These are phyloP conservation scores for Ustilago esculenta DNA, from an alignment of 1,284 basidiomycete species.

Conservation along the genomic window DNA sequence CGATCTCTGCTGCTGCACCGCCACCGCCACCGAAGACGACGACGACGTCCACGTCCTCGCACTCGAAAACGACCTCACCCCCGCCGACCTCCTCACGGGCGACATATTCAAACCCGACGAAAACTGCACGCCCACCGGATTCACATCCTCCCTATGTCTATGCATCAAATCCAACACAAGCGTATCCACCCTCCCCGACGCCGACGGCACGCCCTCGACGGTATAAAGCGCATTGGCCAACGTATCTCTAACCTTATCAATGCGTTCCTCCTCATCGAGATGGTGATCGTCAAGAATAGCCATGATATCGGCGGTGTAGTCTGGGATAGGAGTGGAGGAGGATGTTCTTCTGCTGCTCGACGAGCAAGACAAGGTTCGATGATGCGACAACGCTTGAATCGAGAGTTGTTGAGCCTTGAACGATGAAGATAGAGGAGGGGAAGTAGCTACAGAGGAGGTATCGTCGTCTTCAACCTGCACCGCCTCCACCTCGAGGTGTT, in stretches of 20 bases:
- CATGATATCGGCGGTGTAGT: conserved; percentile 41
- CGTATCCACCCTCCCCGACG: conserved; percentile 51
- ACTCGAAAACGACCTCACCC: conserved; percentile 49
- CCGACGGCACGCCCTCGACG: conserved; percentile 44
- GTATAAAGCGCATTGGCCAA: conserved; percentile 41
- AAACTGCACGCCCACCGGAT: conserved; percentile 52
- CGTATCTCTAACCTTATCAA: conserved; percentile 53
- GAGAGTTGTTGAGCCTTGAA: conserved; percentile 51
- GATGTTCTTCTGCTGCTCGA: conserved; percentile 40
- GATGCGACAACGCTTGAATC: conserved; percentile 38
- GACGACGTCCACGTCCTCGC: conserved; percentile 53
- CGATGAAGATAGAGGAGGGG: conserved; percentile 44
- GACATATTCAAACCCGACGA: conserved; percentile 34
- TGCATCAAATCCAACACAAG: conserved; percentile 60
- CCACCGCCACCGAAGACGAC: conserved; percentile 27
- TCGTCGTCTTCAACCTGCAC: conserved; percentile 26
- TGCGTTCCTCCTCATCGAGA: conserved; percentile 56
- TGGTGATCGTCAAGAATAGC: conserved; percentile 41
- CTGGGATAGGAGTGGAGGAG: conserved; percentile 21
- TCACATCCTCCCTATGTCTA: conserved; percentile 54
- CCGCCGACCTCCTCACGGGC: conserved; percentile 47
- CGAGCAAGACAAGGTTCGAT: conserved; percentile 24
- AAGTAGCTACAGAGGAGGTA: conserved; percentile 29
- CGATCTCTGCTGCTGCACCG: conserved; percentile 20
- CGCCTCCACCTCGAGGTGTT: too few relatives aligned